These are phyloP conservation scores for Colletotrichum simmondsii DNA, from an alignment of 2,329 filamentous ascomycete species.

Conservation along the genomic window DNA sequence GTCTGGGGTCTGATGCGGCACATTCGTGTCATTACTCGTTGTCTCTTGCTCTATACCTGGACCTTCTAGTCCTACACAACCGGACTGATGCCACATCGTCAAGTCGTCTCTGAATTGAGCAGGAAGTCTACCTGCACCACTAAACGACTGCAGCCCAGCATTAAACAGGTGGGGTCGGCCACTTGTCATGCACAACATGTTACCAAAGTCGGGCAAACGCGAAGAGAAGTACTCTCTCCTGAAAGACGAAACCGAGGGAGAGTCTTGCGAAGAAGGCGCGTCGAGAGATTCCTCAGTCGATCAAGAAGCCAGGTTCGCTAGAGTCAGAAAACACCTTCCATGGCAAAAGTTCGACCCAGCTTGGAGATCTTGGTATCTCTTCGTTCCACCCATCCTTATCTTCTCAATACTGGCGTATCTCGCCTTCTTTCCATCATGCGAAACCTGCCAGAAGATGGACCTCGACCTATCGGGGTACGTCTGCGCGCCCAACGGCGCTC, in stretches of 20 bases:
- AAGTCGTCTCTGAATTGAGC: no score
- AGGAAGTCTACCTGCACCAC: no score
- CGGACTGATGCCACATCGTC: no score
- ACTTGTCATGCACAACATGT: not conserved
- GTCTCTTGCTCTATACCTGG: no score
- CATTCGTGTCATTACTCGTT: no score
- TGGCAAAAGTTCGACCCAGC: conserved; percentile 18
- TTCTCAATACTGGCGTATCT: not conserved
- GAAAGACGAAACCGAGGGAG: not conserved
- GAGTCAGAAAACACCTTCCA: not conserved
- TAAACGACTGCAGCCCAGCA: no score
- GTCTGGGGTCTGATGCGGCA: no score
- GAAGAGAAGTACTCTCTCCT: conserved; percentile 19
- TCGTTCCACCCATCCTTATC: conserved; percentile 5
- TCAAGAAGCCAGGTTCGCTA: not conserved
- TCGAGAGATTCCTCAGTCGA: not conserved
- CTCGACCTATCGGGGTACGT: conserved; percentile 10
- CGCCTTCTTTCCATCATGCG: conserved; percentile 24
- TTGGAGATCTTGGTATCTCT: conserved; percentile 24
- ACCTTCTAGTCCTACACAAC: no score
- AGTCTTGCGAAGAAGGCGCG: conserved; percentile 1
- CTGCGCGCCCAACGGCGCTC: conserved; percentile 19
- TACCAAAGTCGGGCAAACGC: not conserved
- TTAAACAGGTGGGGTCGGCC: no score
- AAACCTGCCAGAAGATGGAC: conserved; percentile 2